A percentile compares a stretch with the other conserved stretches of the same genome.
These are phyloP conservation scores for Phytophthora hybrid DNA, from an alignment of 352 stramenopile species.

Conservation along the genomic window DNA sequence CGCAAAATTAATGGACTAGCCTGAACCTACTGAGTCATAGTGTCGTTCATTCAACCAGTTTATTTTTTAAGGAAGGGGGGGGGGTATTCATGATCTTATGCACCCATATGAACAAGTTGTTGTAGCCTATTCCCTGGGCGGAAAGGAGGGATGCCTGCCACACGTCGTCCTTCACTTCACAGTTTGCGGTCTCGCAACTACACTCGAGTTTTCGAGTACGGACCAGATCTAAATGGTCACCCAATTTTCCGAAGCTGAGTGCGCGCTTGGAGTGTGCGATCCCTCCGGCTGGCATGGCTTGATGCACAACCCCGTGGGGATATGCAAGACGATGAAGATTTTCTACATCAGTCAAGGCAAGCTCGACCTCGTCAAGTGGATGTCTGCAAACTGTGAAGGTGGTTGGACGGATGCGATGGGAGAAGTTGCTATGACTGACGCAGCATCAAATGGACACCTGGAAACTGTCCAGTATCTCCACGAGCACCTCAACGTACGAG, in stretches of 20 bases:
- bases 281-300: not conserved
- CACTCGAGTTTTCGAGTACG: not conserved
- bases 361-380: not conserved
- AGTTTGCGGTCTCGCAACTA: not conserved
- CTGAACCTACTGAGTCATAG: too few species aligned
- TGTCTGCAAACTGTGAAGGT: slow-evolving; percentile 1
- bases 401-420: not conserved
- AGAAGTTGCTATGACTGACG: not conserved
- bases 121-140: not conserved
- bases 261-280: not conserved
- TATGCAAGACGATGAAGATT: not conserved
- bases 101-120: not conserved
- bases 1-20: too few species aligned
- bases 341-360: not conserved
- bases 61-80: not conserved
- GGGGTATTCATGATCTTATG: not conserved
- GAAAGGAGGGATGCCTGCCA: not conserved
- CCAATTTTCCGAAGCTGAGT: not conserved
- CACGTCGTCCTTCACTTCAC: not conserved
- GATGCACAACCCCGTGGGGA: not conserved
- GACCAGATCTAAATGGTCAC: not conserved
- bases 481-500: not conserved
- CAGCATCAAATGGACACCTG: not conserved
- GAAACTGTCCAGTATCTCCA: not conserved
- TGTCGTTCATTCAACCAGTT: not conserved